phyloP scores from a whole-genome alignment of 345 rosid species.

The Gossypium stocksii region DNA sequence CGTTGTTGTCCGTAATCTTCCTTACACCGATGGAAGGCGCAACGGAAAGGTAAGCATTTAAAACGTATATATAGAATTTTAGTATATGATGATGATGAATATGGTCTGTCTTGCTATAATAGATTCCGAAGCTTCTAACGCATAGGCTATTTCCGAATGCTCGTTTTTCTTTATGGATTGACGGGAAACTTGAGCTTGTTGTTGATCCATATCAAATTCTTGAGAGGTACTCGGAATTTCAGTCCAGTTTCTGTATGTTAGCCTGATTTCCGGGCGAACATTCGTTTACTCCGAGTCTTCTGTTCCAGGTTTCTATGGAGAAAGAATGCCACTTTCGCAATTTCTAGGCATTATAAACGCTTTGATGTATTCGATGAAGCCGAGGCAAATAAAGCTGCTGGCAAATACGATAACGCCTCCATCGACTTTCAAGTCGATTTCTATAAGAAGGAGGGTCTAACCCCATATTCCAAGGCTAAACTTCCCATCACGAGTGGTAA shows the following conservation, averaged over 20 bases:
- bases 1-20: constrained; percentile 79
- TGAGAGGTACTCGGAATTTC: constrained; percentile 54
- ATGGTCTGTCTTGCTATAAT: constrained; percentile 15
- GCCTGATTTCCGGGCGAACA: background rate
- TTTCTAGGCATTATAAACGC: constrained; percentile 86
- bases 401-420: constrained; percentile 84
- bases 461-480: constrained; percentile 81
- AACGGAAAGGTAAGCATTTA: constrained; percentile 67
- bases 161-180: constrained; percentile 90
- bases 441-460: constrained; percentile 85
- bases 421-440: constrained; percentile 88
- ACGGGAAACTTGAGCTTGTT: constrained; percentile 94
- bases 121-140: constrained; percentile 70
- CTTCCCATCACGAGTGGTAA: constrained; percentile 90
- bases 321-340: constrained; percentile 82
- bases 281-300: background rate
- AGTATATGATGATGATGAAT: background rate
- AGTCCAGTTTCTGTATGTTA: background rate
- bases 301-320: constrained; percentile 89
- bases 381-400: constrained; percentile 98
- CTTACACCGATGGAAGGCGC: constrained; percentile 85
- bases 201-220: constrained; percentile 95
- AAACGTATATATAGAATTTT: background rate
- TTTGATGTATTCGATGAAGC: constrained; percentile 88
- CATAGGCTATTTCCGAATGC: constrained; percentile 95